Conservation (phyloP, 345 rosid species). For the Geranium rotundifolium region DNA sequence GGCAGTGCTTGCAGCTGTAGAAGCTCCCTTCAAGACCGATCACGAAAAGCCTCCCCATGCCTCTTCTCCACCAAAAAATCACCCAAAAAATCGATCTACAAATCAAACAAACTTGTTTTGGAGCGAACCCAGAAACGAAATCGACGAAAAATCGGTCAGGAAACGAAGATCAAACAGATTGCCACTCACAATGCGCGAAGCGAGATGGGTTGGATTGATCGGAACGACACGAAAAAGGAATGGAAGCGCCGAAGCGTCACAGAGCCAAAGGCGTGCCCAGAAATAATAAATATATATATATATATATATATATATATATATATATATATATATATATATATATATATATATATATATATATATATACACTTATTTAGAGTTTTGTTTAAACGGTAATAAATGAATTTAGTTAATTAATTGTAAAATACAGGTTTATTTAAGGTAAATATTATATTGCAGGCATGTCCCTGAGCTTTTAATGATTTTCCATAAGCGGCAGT, state of each 20-base stretch:
- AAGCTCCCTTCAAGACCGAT: conserved; percentile 44
- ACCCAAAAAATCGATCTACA: background rate
- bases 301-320: no score
- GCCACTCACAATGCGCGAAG: background rate
- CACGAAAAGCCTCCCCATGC: conserved; percentile 64
- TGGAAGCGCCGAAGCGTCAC: background rate
- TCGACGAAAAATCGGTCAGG: background rate
- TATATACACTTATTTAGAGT: no score
- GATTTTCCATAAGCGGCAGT: no score
- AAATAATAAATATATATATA: no score
- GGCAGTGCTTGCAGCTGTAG: conserved; percentile 69
- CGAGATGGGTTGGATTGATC: no score
- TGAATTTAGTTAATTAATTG: no score
- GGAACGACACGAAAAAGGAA: background rate
- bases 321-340: no score
- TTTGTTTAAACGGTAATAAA: no score
- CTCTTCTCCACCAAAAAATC: background rate
- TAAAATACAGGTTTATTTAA: no score
- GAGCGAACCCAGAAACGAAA: background rate
- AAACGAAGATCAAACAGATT: background rate
- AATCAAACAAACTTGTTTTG: background rate
- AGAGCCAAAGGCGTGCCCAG: background rate
- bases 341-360: no score
- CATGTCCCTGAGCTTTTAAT: no score
- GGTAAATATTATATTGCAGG: no score